These are phyloP conservation scores for Ilyonectria sp. DNA, from an alignment of 2,329 filamentous ascomycete species.

Conservation along the genomic window DNA sequence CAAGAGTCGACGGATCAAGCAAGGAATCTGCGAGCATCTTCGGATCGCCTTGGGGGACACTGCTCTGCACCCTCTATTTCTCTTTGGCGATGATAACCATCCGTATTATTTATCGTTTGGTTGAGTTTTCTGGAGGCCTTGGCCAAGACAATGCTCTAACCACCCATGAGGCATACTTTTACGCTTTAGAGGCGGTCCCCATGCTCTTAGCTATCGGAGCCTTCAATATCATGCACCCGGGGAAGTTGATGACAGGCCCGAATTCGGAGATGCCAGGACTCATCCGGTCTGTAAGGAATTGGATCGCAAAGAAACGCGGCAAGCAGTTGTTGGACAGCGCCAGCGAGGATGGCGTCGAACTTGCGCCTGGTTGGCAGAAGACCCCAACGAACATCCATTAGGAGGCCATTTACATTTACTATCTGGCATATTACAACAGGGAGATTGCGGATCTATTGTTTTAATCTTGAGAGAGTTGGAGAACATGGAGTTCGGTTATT, in stretches of 20 bases:
- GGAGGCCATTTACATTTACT: neutral
- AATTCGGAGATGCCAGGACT: conserved; percentile 40
- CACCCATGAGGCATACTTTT: conserved; percentile 62
- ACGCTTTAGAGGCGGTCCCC: conserved; percentile 59
- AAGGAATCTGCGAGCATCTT: conserved; percentile 9
- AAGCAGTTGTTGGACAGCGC: conserved; percentile 35
- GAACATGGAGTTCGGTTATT: neutral
- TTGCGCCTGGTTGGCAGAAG: conserved; percentile 23
- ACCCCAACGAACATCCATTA: neutral
- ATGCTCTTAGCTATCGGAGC: conserved; percentile 61
- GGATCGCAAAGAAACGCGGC: conserved; percentile 3
- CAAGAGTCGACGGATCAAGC: neutral
- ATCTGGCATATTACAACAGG: neutral
- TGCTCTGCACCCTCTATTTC: conserved; percentile 52
- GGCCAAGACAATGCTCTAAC: conserved; percentile 38
- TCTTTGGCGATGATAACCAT: conserved; percentile 56
- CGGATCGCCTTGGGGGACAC: conserved; percentile 29
- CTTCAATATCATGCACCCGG: conserved; percentile 60
- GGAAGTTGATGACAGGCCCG: conserved; percentile 44
- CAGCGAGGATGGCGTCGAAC: conserved; percentile 38
- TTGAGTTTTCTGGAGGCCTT: conserved; percentile 64
- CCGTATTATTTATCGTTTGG: conserved; percentile 69
- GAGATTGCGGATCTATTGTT: neutral
- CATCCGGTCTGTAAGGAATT: conserved; percentile 25
- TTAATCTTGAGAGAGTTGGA: neutral